phyloP scores from a whole-genome alignment of 139 green algal genomes.

The Pleodorina starrii region DNA sequence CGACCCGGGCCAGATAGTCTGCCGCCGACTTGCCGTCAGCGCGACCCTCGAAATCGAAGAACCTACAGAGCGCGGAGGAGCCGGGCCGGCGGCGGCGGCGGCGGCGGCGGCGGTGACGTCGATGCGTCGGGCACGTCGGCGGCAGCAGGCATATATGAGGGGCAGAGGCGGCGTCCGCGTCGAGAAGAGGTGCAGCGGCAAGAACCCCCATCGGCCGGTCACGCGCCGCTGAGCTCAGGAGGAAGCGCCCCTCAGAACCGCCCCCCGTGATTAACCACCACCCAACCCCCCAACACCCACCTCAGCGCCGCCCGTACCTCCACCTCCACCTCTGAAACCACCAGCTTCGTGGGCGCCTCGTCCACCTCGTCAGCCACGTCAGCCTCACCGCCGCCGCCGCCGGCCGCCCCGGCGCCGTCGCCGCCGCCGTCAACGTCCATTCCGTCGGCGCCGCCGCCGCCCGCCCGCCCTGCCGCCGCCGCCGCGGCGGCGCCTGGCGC shows the following conservation, averaged over 20 bases:
- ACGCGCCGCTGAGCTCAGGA: too few relatives aligned
- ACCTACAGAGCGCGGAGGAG: constrained; percentile 43
- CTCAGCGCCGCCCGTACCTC: constrained; percentile 68
- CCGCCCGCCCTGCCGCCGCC: background rate
- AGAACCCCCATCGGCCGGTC: too few relatives aligned
- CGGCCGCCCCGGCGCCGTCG: background rate
- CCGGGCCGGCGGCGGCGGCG: too few relatives aligned
- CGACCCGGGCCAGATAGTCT: constrained; percentile 75
- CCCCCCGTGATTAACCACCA: too few relatives aligned
- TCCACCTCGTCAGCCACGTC: constrained; percentile 42
- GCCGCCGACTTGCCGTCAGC: constrained; percentile 73
- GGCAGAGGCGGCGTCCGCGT: too few relatives aligned
- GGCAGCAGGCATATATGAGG: too few relatives aligned
- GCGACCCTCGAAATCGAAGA: constrained; percentile 77
- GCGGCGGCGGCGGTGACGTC: too few relatives aligned
- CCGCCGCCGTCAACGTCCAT: constrained; percentile 40
- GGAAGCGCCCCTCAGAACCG: too few relatives aligned
- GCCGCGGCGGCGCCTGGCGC: too few relatives aligned
- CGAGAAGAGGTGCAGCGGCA: too few relatives aligned
- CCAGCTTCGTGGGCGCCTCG: constrained; percentile 79
- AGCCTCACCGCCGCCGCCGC: background rate
- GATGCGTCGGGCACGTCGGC: too few relatives aligned
- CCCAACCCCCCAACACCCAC: constrained; percentile 46
- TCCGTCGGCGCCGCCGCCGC: background rate
- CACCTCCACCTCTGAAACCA: constrained; percentile 57